phyloP scores from a whole-genome alignment of 495 filamentous ascomycete species.

The Lasiosphaeria miniovina region DNA sequence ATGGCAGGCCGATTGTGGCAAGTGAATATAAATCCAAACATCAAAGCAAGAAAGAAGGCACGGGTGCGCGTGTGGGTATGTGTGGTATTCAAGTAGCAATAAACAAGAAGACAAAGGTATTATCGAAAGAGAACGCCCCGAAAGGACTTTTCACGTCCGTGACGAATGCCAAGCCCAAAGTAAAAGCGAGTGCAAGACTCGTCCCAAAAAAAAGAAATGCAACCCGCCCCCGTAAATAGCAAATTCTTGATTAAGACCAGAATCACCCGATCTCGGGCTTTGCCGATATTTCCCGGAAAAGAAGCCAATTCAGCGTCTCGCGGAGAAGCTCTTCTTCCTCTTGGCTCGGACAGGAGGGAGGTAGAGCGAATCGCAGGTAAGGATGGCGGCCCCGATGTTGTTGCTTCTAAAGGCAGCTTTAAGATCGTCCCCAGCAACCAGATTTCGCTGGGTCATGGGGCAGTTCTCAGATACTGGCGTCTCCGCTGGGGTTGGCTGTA shows the following conservation, averaged over 20 bases:
- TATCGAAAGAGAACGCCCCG: too few relatives aligned
- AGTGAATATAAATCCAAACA: too few relatives aligned
- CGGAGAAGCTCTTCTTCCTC: conserved; percentile 11
- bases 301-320: neutral
- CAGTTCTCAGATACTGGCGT: conserved; percentile 36
- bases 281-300: neutral
- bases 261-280: neutral
- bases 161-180: too few relatives aligned
- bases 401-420: conserved; percentile 11
- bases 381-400: neutral
- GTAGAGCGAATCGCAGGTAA: conserved; percentile 11
- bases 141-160: too few relatives aligned
- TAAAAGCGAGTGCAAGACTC: too few relatives aligned
- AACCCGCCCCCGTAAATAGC: neutral
- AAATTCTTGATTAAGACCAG: neutral
- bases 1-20: too few relatives aligned
- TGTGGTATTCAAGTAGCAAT: too few relatives aligned
- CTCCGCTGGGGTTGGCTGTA: conserved; percentile 41
- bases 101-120: too few relatives aligned
- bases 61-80: too few relatives aligned
- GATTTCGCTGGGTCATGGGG: neutral
- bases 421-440: neutral
- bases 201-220: neutral
- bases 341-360: conserved; percentile 5
- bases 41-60: too few relatives aligned